Base-by-base conservation (phyloP, 2,329 filamentous ascomycete species). In the Cryoendolithus antarcticus region DNA sequence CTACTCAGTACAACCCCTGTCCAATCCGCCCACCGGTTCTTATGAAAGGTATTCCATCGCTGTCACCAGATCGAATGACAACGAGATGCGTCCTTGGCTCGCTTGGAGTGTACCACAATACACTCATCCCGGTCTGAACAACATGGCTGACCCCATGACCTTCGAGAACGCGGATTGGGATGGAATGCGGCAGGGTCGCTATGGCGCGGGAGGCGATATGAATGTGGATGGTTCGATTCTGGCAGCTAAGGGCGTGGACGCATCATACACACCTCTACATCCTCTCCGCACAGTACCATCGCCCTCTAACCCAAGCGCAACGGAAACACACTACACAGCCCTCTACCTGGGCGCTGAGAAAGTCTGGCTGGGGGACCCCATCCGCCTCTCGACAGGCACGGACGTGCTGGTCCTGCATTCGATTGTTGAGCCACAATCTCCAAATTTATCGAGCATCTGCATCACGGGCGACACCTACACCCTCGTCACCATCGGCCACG, bases 261-360 rank as follows among this genome's bases (percentile, higher is more conserved):
- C 62, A 15, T 69, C 70, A 19, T 75, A 72, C 50, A 74, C 71
- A 1, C 63, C 69, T 2, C 67, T 73, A 40, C 12, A n/a, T 6
- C 10, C 30, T n/a, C 10, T 32, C 3, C 19, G 19, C 19, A 21
- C 19, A 6, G 19, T 21, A 4, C 19, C 19, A 21, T 21, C 19
- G 19, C 19, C 19, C 6, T 21, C 19, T 4, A 6, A 21, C 6
- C 19, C 19, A 6, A 64, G 68, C 35, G 60, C 55, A 10, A 55
- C 66, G 10, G 61, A 67, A 39, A 64, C 67, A 33, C 60, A 66
- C 39, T 76, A 69, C 53, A 69, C 69, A 41, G 70, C 69, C 27
- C 60, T 76, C 36, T 77, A 65, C 51, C 54, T 76, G 0, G 74
- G 74, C 4, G 71, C 67, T 1, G 74, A 77, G 50, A 75, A 75